A percentile compares a stretch with the other conserved stretches of the same genome.
Evolutionary conservation across 805 yeast genomes (phyloP).

Genomic region (Kregervanrija fluxuum): DNA sequence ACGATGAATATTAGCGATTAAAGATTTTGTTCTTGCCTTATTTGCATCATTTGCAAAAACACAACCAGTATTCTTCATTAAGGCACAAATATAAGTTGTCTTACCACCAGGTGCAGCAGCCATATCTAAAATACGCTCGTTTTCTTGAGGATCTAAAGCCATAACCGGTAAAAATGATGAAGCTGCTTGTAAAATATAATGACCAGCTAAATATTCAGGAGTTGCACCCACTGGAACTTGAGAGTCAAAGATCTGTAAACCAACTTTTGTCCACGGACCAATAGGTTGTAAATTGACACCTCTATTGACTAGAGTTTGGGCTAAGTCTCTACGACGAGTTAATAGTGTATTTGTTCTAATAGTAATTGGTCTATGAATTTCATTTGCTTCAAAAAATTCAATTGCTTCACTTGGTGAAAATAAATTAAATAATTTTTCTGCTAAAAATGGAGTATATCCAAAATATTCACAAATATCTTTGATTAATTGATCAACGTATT

Average conservation of each 20-base stretch:
- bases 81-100: constrained; percentile 87
- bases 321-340: constrained; percentile 92
- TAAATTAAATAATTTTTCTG: constrained; percentile 86
- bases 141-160: constrained; percentile 97
- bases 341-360: constrained; percentile 95
- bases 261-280: constrained; percentile 97
- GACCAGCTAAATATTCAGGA: constrained; percentile 97
- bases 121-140: constrained; percentile 95
- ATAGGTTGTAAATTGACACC: constrained; percentile 97
- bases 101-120: constrained; percentile 99
- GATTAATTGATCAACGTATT: constrained; percentile 70
- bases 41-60: constrained; percentile 96
- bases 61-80: constrained; percentile 97
- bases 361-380: constrained; percentile 91
- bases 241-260: constrained; percentile 93
- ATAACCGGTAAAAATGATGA: constrained; percentile 95
- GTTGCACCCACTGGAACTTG: constrained; percentile 99
- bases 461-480: constrained; percentile 88
- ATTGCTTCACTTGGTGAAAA: constrained; percentile 94
- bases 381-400: constrained; percentile 98
- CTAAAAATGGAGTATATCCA: constrained; percentile 86
- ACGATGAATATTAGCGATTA: constrained; percentile 96
- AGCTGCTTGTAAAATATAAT: constrained; percentile 96
- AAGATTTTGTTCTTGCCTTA: constrained; percentile 91
- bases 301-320: constrained; percentile 88